Base-by-base conservation (phyloP, 2,329 filamentous ascomycete genomes). In the Colletotrichum graminicola region DNA sequence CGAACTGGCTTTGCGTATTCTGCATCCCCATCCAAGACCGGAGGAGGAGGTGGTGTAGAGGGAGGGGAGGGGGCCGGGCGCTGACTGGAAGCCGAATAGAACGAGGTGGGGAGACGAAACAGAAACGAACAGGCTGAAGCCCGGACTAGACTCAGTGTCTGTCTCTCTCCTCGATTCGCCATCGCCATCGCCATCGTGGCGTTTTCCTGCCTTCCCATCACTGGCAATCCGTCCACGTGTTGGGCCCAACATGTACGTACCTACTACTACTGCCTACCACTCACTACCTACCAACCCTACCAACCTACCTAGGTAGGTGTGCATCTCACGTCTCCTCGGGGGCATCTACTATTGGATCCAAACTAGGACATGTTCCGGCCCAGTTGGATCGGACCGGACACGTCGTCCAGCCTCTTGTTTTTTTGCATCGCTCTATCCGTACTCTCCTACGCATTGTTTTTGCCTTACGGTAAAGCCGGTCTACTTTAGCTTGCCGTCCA, bases 301-400 rank as follows among this genome's bases (percentile, higher is more conserved):
- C 34, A 7, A 8, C 34, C 34, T 34, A 10, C 34, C 34, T 34
- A 8, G 34, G 39, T 41, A 41, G 14, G 39, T 41, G 5, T 10
- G 6, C 16, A 41, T 18, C 14, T 43, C 7, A 43, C 41, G 16
- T 41, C 16, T 41, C 10, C 16, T 43, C 18, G 41, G 39, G 14
- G 14, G 39, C 14, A 18, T 41, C 39, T 21, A 21, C 11, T 43
- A 43, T 1, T 4, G 29, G 18, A 43, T 8, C 41, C 52, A 26
- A 29, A 54, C 51, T n/a, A 26, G 61, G 60, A 56, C 63, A 41
- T 39, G 29, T 45, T 45, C 39, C 29, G 18, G 41, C 57, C 29
- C 21, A 21, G 41, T 41, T 26, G 41, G 18, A 21, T 26, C 29
- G 57, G 57, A 11, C 41, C 57, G 29, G 41, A 49, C 43, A 18